phyloP scores from a whole-genome alignment of 2,329 filamentous ascomycete species.

The Fusarium mexicanum region DNA sequence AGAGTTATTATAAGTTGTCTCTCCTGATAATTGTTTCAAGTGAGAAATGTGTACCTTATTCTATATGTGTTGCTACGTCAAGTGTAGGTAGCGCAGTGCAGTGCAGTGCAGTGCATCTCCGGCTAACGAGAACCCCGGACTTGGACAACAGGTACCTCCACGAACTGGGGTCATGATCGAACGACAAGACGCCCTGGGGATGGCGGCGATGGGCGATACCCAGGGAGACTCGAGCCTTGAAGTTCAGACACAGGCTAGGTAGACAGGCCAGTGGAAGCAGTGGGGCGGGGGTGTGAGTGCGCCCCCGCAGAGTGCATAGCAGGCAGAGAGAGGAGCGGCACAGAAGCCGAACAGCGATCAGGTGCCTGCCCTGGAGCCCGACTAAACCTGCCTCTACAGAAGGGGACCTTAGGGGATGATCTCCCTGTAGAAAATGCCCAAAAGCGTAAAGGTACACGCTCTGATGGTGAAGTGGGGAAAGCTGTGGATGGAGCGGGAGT shows the following conservation, averaged over 20 bases:
- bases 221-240: not conserved
- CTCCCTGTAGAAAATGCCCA: not conserved
- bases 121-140: not conserved
- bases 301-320: not conserved
- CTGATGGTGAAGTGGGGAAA: slow-evolving; percentile 7
- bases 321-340: not conserved
- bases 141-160: not conserved
- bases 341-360: slow-evolving; percentile 33
- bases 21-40: slow-evolving; percentile 11
- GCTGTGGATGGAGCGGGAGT: slow-evolving; percentile 14
- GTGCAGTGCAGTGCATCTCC: slow-evolving; percentile 1
- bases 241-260: not conserved
- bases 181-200: slow-evolving; percentile 24
- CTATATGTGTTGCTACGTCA: not conserved
- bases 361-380: slow-evolving; percentile 3
- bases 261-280: not conserved
- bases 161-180: slow-evolving; percentile 29
- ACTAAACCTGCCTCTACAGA: slow-evolving; percentile 10
- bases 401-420: not conserved
- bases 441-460: slow-evolving; percentile 4
- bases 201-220: slow-evolving; percentile 25
- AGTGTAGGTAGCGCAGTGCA: not conserved
- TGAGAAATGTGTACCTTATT: not conserved
- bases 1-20: slow-evolving; percentile 30
- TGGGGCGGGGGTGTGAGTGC: slow-evolving; percentile 37